Evolutionary conservation across 2,329 filamentous ascomycete species (phyloP).

Genomic region (Fusarium verticillioides): DNA sequence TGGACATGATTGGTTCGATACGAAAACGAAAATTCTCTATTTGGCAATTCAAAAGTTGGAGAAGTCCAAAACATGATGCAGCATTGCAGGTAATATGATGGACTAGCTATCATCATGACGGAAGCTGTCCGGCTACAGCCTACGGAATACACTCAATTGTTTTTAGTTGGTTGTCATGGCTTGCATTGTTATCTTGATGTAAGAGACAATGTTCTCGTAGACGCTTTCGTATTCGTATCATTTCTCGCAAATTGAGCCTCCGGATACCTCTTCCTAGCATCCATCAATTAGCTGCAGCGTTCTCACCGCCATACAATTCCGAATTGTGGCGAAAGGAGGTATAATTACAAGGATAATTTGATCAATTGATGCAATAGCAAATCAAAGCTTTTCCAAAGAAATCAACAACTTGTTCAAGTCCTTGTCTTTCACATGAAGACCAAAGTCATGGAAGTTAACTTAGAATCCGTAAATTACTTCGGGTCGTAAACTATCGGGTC

Average conservation of each 20-base stretch:
- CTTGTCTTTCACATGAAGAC: constrained; percentile 18
- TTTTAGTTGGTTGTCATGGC: not conserved
- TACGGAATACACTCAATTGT: not conserved
- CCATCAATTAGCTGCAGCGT: constrained; percentile 11
- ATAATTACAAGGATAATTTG: constrained; percentile 8
- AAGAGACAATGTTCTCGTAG: constrained; percentile 25
- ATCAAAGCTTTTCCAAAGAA: not conserved
- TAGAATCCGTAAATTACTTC: not conserved
- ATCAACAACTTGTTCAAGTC: not conserved
- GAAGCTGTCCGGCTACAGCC: not conserved
- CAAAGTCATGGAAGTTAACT: constrained; percentile 4
- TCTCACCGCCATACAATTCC: constrained; percentile 36
- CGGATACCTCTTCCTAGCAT: constrained; percentile 28
- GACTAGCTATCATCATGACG: not conserved
- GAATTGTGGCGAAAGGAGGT: constrained; percentile 1
- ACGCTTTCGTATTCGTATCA: constrained; percentile 50
- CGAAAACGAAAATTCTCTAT: constrained; percentile 1
- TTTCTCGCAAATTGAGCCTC: constrained; percentile 29
- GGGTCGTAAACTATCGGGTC: constrained; percentile 12
- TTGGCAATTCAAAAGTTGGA: not conserved
- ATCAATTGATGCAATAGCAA: not conserved
- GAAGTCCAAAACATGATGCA: not conserved
- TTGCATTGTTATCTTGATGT: not conserved
- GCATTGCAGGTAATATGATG: not conserved
- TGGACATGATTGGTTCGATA: not conserved